Conservation (phyloP, 2,329 filamentous ascomycete species). For the Aspergillus bombycis region DNA sequence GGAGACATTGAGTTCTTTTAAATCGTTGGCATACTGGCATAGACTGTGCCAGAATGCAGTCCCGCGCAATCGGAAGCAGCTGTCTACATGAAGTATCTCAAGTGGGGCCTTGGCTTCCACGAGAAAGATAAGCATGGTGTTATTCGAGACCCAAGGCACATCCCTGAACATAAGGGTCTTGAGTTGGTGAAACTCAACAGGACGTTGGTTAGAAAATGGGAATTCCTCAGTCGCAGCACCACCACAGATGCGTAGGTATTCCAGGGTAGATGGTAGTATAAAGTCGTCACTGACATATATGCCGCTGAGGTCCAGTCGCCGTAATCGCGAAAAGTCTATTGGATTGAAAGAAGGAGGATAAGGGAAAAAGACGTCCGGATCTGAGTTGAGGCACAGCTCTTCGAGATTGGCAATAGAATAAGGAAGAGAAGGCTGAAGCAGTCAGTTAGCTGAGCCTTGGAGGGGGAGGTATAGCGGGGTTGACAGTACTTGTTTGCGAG, state of each 20-base stretch:
- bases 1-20: conserved; percentile 36
- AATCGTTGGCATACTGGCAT: conserved; percentile 16
- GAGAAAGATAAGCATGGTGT: conserved; percentile 22
- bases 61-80: conserved; percentile 27
- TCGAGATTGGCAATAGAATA: conserved; percentile 34
- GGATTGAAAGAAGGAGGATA: conserved; percentile 22
- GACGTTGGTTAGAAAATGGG: conserved; percentile 13
- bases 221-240: conserved; percentile 22
- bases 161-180: conserved; percentile 34
- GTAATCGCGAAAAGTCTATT: conserved; percentile 26
- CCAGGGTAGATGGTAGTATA: conserved; percentile 32
- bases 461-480: neutral
- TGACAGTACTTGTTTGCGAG: conserved; percentile 9
- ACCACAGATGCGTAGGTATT: conserved; percentile 32
- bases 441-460: neutral
- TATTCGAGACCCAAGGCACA: conserved; percentile 25
- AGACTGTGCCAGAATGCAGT: conserved; percentile 22
- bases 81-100: conserved; percentile 30
- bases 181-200: conserved; percentile 29
- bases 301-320: conserved; percentile 33
- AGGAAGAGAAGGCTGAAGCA: conserved; percentile 14
- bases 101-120: conserved; percentile 26
- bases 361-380: conserved; percentile 24
- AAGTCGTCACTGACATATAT: conserved; percentile 24
- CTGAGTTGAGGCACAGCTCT: conserved; percentile 35